Conservation (phyloP, 2,329 filamentous ascomycete species). For the Nigrograna mackinnonii region DNA sequence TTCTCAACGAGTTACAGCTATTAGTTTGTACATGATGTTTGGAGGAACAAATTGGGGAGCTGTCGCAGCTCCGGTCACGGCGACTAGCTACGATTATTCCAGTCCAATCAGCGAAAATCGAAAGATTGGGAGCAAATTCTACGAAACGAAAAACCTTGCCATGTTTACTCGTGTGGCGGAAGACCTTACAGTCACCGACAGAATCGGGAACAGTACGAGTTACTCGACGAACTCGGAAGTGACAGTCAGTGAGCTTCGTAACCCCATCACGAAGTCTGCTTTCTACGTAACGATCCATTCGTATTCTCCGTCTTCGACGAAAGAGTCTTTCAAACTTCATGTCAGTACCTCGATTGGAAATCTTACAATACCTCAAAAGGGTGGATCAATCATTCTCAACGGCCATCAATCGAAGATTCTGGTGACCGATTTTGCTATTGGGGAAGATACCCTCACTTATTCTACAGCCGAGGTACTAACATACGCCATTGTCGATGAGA, state of each 20-base stretch:
- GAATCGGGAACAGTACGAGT: slow-evolving; percentile 51
- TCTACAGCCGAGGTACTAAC: slow-evolving; percentile 58
- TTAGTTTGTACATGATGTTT: slow-evolving; percentile 68
- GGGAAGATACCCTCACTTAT: slow-evolving; percentile 56
- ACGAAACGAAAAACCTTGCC: slow-evolving; percentile 65
- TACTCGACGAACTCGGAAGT: slow-evolving; percentile 59
- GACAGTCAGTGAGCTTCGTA: slow-evolving; percentile 60
- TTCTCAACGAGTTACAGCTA: slow-evolving; percentile 61
- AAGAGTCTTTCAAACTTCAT: slow-evolving; percentile 58
- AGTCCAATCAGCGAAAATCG: slow-evolving; percentile 64
- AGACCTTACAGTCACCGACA: slow-evolving; percentile 60
- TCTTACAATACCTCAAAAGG: slow-evolving; percentile 58
- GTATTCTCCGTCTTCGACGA: slow-evolving; percentile 55
- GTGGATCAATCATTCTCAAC: slow-evolving; percentile 55
- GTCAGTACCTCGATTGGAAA: slow-evolving; percentile 60
- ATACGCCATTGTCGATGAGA: slow-evolving; percentile 39
- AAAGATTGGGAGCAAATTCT: slow-evolving; percentile 62
- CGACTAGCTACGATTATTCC: slow-evolving; percentile 66
- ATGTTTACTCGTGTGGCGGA: slow-evolving; percentile 63
- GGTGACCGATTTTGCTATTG: slow-evolving; percentile 62
- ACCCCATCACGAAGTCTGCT: slow-evolving; percentile 58
- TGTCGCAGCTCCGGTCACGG: slow-evolving; percentile 60
- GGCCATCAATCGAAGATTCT: slow-evolving; percentile 66
- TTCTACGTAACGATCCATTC: slow-evolving; percentile 65
- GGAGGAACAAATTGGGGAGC: slow-evolving; percentile 68